A percentile compares a stretch with the other conserved stretches of the same genome.
These are phyloP conservation scores for Collybia mongolica DNA, from an alignment of 768 basidiomycete genomes.

Conservation along the genomic window DNA sequence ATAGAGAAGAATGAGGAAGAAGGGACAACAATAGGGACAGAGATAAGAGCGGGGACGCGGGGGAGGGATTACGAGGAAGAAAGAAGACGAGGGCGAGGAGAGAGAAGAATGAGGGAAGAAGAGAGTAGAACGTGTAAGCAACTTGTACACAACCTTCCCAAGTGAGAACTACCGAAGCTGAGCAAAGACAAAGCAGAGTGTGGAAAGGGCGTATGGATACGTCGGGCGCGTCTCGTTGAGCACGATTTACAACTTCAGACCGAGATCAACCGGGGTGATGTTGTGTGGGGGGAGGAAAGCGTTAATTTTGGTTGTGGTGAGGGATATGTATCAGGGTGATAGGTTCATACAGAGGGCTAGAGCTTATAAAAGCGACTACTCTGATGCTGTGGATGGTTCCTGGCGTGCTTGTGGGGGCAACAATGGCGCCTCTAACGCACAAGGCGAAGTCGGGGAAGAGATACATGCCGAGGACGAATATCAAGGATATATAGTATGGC, in stretches of 20 bases:
- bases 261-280: conserved; percentile 63
- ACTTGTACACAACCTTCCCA: conserved; percentile 71
- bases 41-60: too few relatives aligned
- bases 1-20: too few relatives aligned
- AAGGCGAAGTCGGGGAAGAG: conserved; percentile 83
- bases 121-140: conserved; percentile 15
- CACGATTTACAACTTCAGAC: conserved; percentile 80
- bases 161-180: conserved; percentile 87
- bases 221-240: conserved; percentile 79
- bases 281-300: too few relatives aligned
- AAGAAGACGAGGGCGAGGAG: background rate
- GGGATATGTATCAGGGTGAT: background rate
- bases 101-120: background rate
- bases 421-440: conserved; percentile 58
- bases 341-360: conserved; percentile 49
- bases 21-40: too few relatives aligned
- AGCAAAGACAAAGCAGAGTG: conserved; percentile 75
- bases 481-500: conserved; percentile 63
- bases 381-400: conserved; percentile 59
- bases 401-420: conserved; percentile 55
- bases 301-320: background rate
- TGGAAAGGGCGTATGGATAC: conserved; percentile 72
- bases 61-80: too few relatives aligned
- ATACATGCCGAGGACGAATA: conserved; percentile 76
- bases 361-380: conserved; percentile 79